Percentiles rank a stretch among this genome's conserved stretches.
These are phyloP conservation scores for Quercus robur DNA, from an alignment of 306 rosid species.

Conservation along the genomic window DNA sequence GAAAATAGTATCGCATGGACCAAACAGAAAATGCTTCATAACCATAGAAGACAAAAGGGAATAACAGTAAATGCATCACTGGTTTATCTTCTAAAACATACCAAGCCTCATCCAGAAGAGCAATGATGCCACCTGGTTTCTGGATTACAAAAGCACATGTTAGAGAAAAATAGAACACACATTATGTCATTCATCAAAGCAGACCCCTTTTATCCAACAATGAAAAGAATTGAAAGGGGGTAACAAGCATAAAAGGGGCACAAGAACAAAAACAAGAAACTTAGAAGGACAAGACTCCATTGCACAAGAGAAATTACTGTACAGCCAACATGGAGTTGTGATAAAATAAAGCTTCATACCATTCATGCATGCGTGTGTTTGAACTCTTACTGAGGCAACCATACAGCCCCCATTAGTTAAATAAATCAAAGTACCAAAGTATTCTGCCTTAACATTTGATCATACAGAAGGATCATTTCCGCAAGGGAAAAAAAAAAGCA, in stretches of 20 bases:
- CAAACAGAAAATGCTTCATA: constrained; percentile 1
- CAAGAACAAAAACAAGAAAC: background rate
- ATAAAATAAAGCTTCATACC: background rate
- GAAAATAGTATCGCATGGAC: background rate
- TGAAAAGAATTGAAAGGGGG: background rate
- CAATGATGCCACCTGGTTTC: constrained; percentile 97
- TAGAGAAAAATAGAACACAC: constrained; percentile 20
- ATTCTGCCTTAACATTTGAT: background rate
- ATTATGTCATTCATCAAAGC: background rate
- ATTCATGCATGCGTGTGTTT: background rate
- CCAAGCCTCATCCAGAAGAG: constrained; percentile 99
- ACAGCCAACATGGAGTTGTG: background rate
- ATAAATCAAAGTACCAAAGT: background rate
- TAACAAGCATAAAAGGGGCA: background rate
- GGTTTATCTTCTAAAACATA: constrained; percentile 35
- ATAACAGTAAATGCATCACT: background rate
- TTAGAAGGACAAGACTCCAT: background rate
- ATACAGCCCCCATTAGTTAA: background rate
- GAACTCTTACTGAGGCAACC: background rate
- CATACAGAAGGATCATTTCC: background rate
- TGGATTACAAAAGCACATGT: constrained; percentile 44
- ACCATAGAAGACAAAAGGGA: constrained; percentile 11
- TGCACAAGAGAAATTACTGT: background rate
- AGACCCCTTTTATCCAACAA: background rate
- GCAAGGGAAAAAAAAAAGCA: background rate